Conservation (phyloP, 331 rosid species). For the Malus hybrid region DNA sequence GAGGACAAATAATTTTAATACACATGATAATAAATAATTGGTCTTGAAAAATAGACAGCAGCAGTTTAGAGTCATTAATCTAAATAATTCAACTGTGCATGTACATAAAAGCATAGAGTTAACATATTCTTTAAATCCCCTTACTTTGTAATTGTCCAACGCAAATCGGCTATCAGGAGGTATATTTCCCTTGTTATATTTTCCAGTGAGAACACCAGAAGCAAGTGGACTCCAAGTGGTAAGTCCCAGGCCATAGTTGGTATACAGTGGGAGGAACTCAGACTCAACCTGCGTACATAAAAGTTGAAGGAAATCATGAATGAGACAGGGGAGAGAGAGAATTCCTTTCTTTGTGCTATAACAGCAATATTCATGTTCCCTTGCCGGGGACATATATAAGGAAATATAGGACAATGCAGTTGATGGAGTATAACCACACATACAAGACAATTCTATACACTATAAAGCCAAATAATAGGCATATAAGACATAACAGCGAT, state of each 20-base stretch:
- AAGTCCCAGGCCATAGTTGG: constrained; percentile 64
- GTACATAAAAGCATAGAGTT: background rate
- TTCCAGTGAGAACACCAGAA: constrained; percentile 97
- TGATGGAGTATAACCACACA: background rate
- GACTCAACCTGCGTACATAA: constrained; percentile 58
- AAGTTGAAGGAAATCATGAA: background rate
- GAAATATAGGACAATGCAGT: background rate
- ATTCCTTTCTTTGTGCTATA: too few relatives aligned
- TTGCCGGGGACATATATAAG: background rate
- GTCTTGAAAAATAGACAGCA: background rate
- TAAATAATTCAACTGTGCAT: background rate
- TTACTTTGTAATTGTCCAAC: constrained; percentile 88
- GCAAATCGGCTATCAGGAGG: constrained; percentile 92
- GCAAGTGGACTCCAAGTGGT: constrained; percentile 98
- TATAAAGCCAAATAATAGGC: background rate
- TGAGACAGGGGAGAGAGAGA: background rate
- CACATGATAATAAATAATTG: background rate
- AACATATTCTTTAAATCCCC: background rate
- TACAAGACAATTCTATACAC: background rate
- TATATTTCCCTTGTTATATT: constrained; percentile 74
- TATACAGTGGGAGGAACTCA: constrained; percentile 77
- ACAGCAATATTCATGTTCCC: background rate
- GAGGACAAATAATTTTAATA: background rate
- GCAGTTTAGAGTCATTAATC: background rate
- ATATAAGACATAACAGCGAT: too few relatives aligned